Evolutionary conservation across 192 early-diverging fungal species (phyloP).

Genomic region (Linnemannia exigua): DNA sequence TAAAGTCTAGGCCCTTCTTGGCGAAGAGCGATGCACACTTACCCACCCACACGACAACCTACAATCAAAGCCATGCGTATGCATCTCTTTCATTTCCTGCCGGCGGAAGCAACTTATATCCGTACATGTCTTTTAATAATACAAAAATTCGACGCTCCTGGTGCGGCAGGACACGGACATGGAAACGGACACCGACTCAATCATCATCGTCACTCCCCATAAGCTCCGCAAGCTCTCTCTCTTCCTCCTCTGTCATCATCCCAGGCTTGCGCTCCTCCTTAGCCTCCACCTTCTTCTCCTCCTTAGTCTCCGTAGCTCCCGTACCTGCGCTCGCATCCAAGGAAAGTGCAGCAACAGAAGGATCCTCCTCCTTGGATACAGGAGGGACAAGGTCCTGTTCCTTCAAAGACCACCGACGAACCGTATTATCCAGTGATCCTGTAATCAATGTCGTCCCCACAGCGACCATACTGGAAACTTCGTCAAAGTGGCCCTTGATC

Average conservation of each 20-base stretch:
- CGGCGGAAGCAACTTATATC: no score
- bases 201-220: slow-evolving; percentile 75
- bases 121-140: background rate
- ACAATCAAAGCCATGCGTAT: no score
- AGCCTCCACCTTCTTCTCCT: background rate
- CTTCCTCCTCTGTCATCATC: slow-evolving; percentile 90
- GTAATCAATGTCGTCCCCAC: slow-evolving; percentile 79
- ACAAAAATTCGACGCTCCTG: background rate
- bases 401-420: slow-evolving; percentile 80
- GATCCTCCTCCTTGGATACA: slow-evolving; percentile 17
- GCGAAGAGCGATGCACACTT: no score
- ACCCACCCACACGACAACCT: no score
- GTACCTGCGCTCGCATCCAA: background rate
- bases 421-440: slow-evolving; percentile 86
- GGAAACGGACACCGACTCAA: no score
- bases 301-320: slow-evolving; percentile 22
- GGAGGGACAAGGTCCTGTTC: slow-evolving; percentile 22
- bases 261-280: slow-evolving; percentile 10
- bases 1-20: no score
- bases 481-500: slow-evolving; percentile 92
- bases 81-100: no score
- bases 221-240: slow-evolving; percentile 89
- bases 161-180: background rate
- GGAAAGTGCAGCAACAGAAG: slow-evolving; percentile 17
- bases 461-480: slow-evolving; percentile 78